Evolutionary conservation across 192 early-diverging fungal species (phyloP).

Genomic region (Entomortierella lignicola): DNA sequence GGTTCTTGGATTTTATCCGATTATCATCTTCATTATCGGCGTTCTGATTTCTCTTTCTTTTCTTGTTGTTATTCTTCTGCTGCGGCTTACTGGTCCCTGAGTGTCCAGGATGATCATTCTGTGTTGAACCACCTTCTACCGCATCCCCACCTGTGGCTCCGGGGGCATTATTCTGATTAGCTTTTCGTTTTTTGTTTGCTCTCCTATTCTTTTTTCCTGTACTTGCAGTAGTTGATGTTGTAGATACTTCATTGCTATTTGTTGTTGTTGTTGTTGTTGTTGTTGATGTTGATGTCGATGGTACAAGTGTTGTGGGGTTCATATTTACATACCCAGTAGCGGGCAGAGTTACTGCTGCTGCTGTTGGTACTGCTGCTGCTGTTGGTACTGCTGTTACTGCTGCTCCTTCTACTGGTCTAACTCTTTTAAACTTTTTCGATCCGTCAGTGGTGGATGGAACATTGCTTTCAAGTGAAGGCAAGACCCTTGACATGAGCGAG

Average conservation of each 20-base stretch:
- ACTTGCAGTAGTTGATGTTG: background rate
- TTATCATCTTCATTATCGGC: background rate
- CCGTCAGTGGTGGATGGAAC: background rate
- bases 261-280: conserved; percentile 8
- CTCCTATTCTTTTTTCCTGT: background rate
- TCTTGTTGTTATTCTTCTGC: background rate
- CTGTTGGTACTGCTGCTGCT: background rate
- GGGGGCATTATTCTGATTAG: too few species aligned
- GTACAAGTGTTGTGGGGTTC: too few species aligned
- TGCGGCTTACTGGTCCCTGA: background rate
- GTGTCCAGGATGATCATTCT: background rate
- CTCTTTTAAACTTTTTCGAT: conserved; percentile 34
- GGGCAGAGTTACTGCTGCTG: background rate
- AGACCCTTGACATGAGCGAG: conserved; percentile 29
- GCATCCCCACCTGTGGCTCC: too few species aligned
- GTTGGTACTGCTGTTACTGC: background rate
- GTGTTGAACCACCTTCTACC: background rate
- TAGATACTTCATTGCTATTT: background rate
- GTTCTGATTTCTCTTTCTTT: conserved; percentile 2
- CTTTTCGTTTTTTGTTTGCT: background rate
- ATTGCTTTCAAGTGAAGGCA: conserved; percentile 21
- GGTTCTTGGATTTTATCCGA: background rate
- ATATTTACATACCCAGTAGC: too few species aligned
- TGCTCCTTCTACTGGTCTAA: conserved; percentile 14
- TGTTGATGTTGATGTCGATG: conserved; percentile 1